Base-by-base conservation (phyloP, 2,329 filamentous ascomycete genomes). In the Monascus ruber region DNA sequence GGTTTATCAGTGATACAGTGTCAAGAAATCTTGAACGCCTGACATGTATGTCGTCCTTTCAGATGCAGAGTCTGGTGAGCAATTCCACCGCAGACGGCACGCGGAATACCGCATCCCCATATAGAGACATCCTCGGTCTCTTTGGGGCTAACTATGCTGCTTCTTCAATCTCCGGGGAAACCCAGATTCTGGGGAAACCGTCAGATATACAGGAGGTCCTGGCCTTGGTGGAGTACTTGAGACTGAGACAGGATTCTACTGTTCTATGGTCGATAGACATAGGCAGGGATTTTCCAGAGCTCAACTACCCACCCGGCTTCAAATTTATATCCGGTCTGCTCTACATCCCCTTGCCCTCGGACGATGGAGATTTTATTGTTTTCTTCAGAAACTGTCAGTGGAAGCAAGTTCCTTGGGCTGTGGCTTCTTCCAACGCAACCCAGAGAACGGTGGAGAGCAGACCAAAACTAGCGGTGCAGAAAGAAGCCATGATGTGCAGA, bases 141-240 rank as follows among this genome's bases (percentile, higher is more conserved):
- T 94, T 94, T 46, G 79, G 91, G 53, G 87, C 86, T 1, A 87
- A 94, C 51, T 91, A 85, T 54, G 88, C 86, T 2, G 71, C 91
- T 33, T 62, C 94, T 0, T 93, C 84, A 0, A 94, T 94, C 34
- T 73, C 76, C 26, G 85, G 84, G n/a, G 86, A 94, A 57, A 91
- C 86, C 0, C 94, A 94, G 54, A 81, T 94, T 2, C 62, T 94
- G 25, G 87, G 87, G 0, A 71, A 76, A 34, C 63, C 85, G 5
- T 76, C 83, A 9, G 76, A 88, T 32, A 81, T 83, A 0, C 86
- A 93, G 53, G 88, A 94, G 62, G 79, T 85, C 1, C 64, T 94
- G 27, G 86, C 82, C 0, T 75, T 94, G 71, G 64, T 94, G 1
- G 87, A 94, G 55, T 94, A 93, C 53, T 65, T 94, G 4, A 77